Conservation (phyloP, 2,329 filamentous ascomycete genomes). For the Calonectria pauciramosa region DNA sequence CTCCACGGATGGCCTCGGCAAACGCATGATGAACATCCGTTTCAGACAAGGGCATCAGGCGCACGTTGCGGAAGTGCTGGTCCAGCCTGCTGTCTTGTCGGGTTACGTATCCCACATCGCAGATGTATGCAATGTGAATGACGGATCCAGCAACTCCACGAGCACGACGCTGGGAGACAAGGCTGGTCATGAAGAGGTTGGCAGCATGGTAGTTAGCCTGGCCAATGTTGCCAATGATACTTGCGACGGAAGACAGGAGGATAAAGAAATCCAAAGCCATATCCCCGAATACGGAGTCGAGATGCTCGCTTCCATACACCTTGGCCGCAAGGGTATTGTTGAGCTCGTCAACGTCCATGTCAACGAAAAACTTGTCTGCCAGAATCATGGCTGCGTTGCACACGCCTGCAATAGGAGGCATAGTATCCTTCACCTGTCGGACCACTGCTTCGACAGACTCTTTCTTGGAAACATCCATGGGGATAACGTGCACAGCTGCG, state of each 20-base stretch:
- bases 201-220: slow-evolving; percentile 62
- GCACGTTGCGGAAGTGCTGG: slow-evolving; percentile 22
- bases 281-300: slow-evolving; percentile 48
- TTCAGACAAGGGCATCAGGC: slow-evolving; percentile 36
- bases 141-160: slow-evolving; percentile 55
- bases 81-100: slow-evolving; percentile 29
- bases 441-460: slow-evolving; percentile 17
- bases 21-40: slow-evolving; percentile 51
- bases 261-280: slow-evolving; percentile 53
- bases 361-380: slow-evolving; percentile 41
- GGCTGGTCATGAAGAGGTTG: slow-evolving; percentile 56
- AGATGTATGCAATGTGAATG: slow-evolving; percentile 54
- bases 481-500: slow-evolving; percentile 34
- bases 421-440: slow-evolving; percentile 38
- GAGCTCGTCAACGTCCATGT: slow-evolving; percentile 37
- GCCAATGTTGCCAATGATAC: slow-evolving; percentile 45
- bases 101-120: slow-evolving; percentile 56
- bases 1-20: slow-evolving; percentile 44
- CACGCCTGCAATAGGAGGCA: slow-evolving; percentile 54
- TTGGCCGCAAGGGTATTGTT: slow-evolving; percentile 48
- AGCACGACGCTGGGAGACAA: slow-evolving; percentile 52
- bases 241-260: slow-evolving; percentile 48
- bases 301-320: slow-evolving; percentile 47
- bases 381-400: slow-evolving; percentile 55
- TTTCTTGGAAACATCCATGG: slow-evolving; percentile 40